phyloP scores from a whole-genome alignment of 768 basidiomycete species.

The Aureoboletus auriporus region DNA sequence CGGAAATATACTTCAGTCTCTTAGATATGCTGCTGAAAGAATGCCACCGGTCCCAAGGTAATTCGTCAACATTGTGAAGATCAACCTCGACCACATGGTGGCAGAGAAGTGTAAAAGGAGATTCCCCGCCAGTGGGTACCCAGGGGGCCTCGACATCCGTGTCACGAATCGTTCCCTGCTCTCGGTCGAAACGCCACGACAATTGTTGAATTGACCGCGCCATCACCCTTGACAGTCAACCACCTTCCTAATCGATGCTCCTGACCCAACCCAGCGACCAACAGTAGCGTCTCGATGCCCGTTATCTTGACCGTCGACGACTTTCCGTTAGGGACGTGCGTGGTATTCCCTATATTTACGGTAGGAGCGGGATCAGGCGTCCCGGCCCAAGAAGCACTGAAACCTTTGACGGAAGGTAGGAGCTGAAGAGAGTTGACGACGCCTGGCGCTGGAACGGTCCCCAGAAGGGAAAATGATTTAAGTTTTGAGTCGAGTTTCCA shows the following conservation, averaged over 20 bases:
- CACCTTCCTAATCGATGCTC: slow-evolving; percentile 91
- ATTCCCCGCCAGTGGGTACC: too few relatives aligned
- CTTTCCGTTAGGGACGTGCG: neutral
- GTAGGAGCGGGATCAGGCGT: neutral
- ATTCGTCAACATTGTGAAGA: too few relatives aligned
- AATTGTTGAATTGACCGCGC: slow-evolving; percentile 68
- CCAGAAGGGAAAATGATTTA: slow-evolving; percentile 68
- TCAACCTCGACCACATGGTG: too few relatives aligned
- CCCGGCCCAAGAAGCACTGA: slow-evolving; percentile 41
- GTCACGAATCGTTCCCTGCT: slow-evolving; percentile 6
- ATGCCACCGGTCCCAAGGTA: too few relatives aligned
- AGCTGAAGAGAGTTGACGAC: slow-evolving; percentile 91
- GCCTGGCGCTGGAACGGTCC: slow-evolving; percentile 64
- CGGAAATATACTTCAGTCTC: too few relatives aligned
- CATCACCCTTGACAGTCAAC: slow-evolving; percentile 68
- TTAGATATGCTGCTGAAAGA: too few relatives aligned
- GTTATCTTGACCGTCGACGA: slow-evolving; percentile 25
- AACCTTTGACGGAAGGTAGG: slow-evolving; percentile 45
- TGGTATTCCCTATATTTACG: neutral
- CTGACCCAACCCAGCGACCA: slow-evolving; percentile 81
- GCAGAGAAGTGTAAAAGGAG: too few relatives aligned
- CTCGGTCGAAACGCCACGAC: slow-evolving; percentile 53
- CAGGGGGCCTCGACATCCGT: neutral
- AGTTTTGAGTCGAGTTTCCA: slow-evolving; percentile 86
- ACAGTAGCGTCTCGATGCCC: slow-evolving; percentile 39